Conservation (phyloP, 345 rosid genomes). For the Nephelium lappaceum region DNA sequence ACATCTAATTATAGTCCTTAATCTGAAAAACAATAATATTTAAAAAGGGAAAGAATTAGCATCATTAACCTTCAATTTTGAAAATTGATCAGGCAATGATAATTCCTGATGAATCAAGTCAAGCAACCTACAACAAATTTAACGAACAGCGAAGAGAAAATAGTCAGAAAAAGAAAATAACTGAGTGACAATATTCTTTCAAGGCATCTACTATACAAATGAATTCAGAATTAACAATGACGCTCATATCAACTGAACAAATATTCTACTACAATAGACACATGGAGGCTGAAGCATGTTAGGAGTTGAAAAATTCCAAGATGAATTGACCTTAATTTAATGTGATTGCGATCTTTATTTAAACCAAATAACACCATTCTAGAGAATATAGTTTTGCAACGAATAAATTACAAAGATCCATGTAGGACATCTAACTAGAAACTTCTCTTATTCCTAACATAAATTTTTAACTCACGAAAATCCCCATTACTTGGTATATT, state of each 20-base stretch:
- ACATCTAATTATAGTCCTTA: no score
- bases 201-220: neutral
- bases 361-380: neutral
- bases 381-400: neutral
- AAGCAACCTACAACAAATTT: conserved; percentile 61
- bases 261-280: neutral
- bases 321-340: neutral
- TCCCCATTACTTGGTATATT: no score
- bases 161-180: neutral
- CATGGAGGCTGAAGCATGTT: neutral
- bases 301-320: neutral
- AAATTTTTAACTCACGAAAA: neutral
- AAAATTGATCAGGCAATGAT: conserved; percentile 85
- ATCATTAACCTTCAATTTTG: no score
- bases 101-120: conserved; percentile 91
- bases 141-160: neutral
- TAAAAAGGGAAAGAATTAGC: no score
- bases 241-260: neutral
- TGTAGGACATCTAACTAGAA: neutral
- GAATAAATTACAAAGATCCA: neutral
- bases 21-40: no score
- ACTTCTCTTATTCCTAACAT: neutral
- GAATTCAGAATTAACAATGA: neutral
- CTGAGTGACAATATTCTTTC: neutral
- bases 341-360: neutral